These are phyloP conservation scores for Talaromyces stipitatus DNA, from an alignment of 495 filamentous ascomycete species.

Conservation along the genomic window DNA sequence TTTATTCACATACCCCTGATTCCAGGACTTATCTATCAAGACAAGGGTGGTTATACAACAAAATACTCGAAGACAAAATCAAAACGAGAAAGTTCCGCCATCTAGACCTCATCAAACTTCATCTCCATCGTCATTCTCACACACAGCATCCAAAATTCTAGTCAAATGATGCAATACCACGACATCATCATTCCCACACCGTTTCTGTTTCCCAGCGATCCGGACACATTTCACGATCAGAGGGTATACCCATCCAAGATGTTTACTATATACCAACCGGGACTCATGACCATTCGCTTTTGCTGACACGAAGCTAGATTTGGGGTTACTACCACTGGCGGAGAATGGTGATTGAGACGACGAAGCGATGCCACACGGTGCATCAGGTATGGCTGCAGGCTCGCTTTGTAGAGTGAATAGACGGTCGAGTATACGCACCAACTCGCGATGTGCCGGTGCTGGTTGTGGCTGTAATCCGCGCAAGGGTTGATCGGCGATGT, in stretches of 20 bases:
- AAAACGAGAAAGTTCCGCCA: background rate
- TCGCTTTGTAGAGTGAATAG: constrained; percentile 62
- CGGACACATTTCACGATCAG: constrained; percentile 63
- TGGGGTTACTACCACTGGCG: background rate
- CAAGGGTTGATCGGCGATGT: constrained; percentile 87
- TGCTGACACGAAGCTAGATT: background rate
- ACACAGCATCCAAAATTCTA: constrained; percentile 58
- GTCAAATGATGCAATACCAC: constrained; percentile 45
- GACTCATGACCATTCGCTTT: too few species aligned
- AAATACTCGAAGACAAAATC: background rate
- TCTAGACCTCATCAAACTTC: constrained; percentile 1
- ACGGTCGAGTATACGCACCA: constrained; percentile 60
- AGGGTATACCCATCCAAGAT: constrained; percentile 76
- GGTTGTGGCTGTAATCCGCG: constrained; percentile 91
- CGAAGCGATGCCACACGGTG: constrained; percentile 24
- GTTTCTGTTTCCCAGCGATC: constrained; percentile 56
- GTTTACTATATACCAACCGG: constrained; percentile 44
- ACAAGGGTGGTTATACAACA: background rate
- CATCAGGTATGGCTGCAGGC: constrained; percentile 61
- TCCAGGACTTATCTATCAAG: background rate
- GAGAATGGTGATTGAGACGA: background rate
- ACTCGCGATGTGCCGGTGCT: constrained; percentile 65
- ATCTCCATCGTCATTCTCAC: constrained; percentile 4
- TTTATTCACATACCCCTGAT: background rate
- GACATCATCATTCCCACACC: constrained; percentile 52